Conservation (phyloP, 805 yeast genomes). For the Wickerhamomyces hampshirensis region DNA sequence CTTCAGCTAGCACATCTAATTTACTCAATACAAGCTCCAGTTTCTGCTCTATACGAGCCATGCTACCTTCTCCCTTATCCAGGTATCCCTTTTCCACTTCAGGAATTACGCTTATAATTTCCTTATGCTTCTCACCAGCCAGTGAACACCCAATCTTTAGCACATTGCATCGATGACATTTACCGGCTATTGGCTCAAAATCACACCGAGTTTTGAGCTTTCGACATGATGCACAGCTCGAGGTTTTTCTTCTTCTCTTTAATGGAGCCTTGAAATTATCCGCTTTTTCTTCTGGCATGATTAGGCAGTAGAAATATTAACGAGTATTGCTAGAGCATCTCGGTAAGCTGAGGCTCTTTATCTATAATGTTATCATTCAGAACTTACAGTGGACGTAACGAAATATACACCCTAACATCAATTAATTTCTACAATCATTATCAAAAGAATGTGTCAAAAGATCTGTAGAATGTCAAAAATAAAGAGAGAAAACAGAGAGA, state of each 20-base stretch:
- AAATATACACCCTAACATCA: no score
- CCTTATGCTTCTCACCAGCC: constrained; percentile 27
- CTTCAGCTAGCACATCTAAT: constrained; percentile 15
- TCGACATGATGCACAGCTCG: constrained; percentile 48
- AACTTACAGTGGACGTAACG: no score
- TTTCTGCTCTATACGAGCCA: constrained; percentile 11
- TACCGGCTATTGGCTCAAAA: constrained; percentile 35
- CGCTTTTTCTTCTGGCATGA: not conserved
- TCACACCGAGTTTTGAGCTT: constrained; percentile 57
- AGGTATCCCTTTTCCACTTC: constrained; percentile 7
- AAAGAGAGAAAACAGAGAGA: no score
- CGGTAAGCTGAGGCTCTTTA: no score
- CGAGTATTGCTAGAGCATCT: no score
- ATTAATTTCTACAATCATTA: no score
- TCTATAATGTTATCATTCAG: no score
- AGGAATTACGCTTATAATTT: constrained; percentile 16
- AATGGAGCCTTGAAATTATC: constrained; percentile 3
- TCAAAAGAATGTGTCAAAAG: no score
- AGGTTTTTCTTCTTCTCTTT: constrained; percentile 35
- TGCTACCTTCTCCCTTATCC: constrained; percentile 5
- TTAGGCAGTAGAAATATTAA: no score
- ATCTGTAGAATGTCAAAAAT: no score
- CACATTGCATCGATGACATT: constrained; percentile 50
- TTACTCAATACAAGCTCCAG: constrained; percentile 25
- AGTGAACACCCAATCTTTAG: constrained; percentile 45